Conservation (phyloP, 192 early-diverging fungal species). For the Dissophora ornata region DNA sequence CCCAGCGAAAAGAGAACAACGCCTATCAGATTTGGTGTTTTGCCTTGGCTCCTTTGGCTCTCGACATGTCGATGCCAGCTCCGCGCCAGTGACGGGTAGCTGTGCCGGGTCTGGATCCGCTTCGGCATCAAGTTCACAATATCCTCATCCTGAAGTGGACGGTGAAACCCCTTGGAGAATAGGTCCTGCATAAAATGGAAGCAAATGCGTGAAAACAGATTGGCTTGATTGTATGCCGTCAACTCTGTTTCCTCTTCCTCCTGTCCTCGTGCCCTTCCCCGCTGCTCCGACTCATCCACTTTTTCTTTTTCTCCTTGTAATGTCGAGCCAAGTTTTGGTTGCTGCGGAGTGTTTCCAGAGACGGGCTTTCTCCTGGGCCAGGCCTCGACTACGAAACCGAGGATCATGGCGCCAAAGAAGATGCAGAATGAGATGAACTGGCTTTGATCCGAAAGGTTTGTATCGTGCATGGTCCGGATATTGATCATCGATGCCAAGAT, state of each 20-base stretch:
- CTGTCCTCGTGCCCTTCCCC: too few relatives aligned
- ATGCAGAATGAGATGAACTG: neutral
- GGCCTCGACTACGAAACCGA: neutral
- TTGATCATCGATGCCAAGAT: neutral
- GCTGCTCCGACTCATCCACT: too few relatives aligned
- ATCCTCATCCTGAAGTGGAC: constrained; percentile 17
- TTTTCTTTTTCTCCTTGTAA: too few relatives aligned
- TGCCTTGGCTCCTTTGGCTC: too few relatives aligned
- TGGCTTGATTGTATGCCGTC: constrained; percentile 9
- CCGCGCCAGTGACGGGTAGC: too few relatives aligned
- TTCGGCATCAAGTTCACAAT: constrained; percentile 5
- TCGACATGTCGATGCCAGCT: too few relatives aligned
- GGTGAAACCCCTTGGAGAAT: constrained; percentile 21
- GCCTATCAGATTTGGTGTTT: too few relatives aligned
- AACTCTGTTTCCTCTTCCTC: too few relatives aligned
- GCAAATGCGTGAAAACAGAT: constrained; percentile 19
- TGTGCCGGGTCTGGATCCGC: too few relatives aligned
- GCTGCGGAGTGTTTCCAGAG: too few relatives aligned
- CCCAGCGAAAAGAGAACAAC: neutral
- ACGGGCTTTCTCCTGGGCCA: too few relatives aligned
- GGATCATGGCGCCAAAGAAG: neutral
- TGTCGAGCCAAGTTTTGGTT: too few relatives aligned
- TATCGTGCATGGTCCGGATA: neutral
- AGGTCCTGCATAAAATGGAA: constrained; percentile 38
- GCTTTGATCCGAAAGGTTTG: neutral